phyloP scores from a whole-genome alignment of 2,329 filamentous ascomycete genomes.

The Claviceps citrina region DNA sequence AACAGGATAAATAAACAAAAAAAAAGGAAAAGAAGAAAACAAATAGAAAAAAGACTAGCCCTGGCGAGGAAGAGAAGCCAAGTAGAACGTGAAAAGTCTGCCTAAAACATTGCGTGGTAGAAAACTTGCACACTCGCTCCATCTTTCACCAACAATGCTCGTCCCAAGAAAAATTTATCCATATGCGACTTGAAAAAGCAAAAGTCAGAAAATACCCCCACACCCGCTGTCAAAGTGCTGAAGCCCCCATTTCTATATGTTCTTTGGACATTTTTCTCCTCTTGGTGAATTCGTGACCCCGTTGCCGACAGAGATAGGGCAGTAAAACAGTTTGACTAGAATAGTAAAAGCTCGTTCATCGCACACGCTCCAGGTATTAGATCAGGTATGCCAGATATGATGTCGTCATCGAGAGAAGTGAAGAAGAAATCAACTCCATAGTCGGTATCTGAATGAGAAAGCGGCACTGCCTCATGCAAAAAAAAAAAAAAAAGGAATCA shows the following conservation, averaged over 20 bases:
- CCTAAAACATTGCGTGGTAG: slow-evolving; percentile 12
- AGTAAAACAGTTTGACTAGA: slow-evolving; percentile 17
- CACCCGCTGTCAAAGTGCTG: slow-evolving; percentile 14
- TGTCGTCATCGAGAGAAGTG: neutral
- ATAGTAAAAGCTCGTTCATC: slow-evolving; percentile 5
- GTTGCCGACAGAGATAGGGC: slow-evolving; percentile 13
- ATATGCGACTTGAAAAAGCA: slow-evolving; percentile 23
- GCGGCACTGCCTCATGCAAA: slow-evolving; percentile 14
- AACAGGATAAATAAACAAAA: neutral
- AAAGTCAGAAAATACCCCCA: slow-evolving; percentile 11
- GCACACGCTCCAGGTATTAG: slow-evolving; percentile 9
- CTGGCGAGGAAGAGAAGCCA: too few relatives aligned
- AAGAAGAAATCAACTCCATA: slow-evolving; percentile 7
- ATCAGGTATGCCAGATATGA: slow-evolving; percentile 9
- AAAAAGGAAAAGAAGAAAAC: slow-evolving; percentile 13
- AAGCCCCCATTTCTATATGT: slow-evolving; percentile 29
- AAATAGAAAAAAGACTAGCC: slow-evolving; percentile 5
- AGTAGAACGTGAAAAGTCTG: neutral
- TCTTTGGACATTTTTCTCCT: slow-evolving; percentile 26
- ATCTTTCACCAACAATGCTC: slow-evolving; percentile 19
- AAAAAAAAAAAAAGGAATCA: slow-evolving; percentile 17
- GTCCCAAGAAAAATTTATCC: slow-evolving; percentile 15
- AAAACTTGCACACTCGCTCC: slow-evolving; percentile 20
- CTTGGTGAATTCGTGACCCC: slow-evolving; percentile 33
- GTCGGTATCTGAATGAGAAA: slow-evolving; percentile 9